Evolutionary conservation across 176 grass and related monocot species (phyloP).

Genomic region (Neostapfia colusana): DNA sequence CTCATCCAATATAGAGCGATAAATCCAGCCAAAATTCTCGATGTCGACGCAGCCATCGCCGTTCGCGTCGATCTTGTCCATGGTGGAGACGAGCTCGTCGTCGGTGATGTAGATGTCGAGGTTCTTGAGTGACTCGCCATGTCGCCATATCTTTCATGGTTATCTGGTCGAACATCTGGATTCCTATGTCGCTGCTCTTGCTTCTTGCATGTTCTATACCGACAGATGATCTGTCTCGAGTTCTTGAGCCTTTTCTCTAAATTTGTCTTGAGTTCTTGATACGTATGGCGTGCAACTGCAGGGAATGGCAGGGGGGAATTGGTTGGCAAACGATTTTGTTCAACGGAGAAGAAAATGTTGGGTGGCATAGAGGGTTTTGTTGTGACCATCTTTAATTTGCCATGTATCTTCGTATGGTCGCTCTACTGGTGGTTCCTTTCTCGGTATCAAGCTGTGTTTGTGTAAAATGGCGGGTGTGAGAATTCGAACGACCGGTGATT

Average conservation of each 20-base stretch:
- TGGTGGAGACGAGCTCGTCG: constrained; percentile 56
- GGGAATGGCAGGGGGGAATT: neutral
- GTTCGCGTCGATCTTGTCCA: constrained; percentile 64
- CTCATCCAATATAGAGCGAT: constrained; percentile 51
- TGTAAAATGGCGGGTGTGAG: too few species aligned
- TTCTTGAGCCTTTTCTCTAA: too few species aligned
- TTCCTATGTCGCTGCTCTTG: constrained; percentile 37
- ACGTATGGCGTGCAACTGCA: neutral
- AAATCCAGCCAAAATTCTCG: constrained; percentile 63
- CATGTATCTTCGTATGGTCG: neutral
- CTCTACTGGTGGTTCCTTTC: neutral
- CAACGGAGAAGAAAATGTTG: neutral
- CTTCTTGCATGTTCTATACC: neutral
- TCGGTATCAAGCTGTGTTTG: too few species aligned
- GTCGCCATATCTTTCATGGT: constrained; percentile 66
- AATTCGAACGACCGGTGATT: too few species aligned
- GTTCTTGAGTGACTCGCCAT: constrained; percentile 64
- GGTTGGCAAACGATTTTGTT: constrained; percentile 8
- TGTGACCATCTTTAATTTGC: constrained; percentile 26
- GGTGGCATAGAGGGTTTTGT: constrained; percentile 31
- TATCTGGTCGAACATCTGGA: constrained; percentile 79
- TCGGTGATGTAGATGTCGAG: constrained; percentile 66
- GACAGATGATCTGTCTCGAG: too few species aligned
- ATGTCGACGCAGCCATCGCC: constrained; percentile 72
- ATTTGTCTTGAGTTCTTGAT: neutral